These are phyloP conservation scores for Gigaspora rosea DNA, from an alignment of 192 early-diverging fungal species.

Conservation along the genomic window DNA sequence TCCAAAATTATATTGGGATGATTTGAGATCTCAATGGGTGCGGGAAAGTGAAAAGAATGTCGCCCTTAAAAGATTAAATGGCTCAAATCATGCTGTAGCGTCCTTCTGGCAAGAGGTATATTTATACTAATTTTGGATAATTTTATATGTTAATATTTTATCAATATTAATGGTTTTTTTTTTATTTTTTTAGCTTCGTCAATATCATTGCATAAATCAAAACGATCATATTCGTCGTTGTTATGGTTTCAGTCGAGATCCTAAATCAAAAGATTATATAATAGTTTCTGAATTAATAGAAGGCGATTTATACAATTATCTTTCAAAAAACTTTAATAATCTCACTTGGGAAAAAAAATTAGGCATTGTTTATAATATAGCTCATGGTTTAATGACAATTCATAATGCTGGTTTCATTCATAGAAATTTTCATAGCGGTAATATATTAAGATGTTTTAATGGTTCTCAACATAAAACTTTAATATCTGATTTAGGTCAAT, in stretches of 20 bases:
- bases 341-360: slow-evolving; percentile 19
- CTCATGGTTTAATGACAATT: slow-evolving; percentile 20
- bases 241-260: slow-evolving; percentile 13
- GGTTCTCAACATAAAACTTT: slow-evolving; percentile 8
- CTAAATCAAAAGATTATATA: not conserved
- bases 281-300: slow-evolving; percentile 15
- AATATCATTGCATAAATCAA: not conserved
- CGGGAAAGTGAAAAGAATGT: slow-evolving; percentile 15
- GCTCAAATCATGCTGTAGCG: not conserved
- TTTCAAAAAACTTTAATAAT: not conserved
- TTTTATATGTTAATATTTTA: not conserved
- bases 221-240: slow-evolving; percentile 2
- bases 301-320: slow-evolving; percentile 1
- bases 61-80: not conserved
- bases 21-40: not conserved
- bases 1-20: slow-evolving; percentile 27
- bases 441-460: slow-evolving; percentile 25
- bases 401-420: slow-evolving; percentile 20
- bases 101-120: slow-evolving; percentile 17
- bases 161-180: not conserved
- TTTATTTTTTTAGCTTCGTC: not conserved
- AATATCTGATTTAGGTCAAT: slow-evolving; percentile 20
- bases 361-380: slow-evolving; percentile 14
- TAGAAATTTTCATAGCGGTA: slow-evolving; percentile 20
- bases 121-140: not conserved